These are phyloP conservation scores for Pulicaria dysenterica DNA, from an alignment of 129 eudicot species.

Conservation along the genomic window DNA sequence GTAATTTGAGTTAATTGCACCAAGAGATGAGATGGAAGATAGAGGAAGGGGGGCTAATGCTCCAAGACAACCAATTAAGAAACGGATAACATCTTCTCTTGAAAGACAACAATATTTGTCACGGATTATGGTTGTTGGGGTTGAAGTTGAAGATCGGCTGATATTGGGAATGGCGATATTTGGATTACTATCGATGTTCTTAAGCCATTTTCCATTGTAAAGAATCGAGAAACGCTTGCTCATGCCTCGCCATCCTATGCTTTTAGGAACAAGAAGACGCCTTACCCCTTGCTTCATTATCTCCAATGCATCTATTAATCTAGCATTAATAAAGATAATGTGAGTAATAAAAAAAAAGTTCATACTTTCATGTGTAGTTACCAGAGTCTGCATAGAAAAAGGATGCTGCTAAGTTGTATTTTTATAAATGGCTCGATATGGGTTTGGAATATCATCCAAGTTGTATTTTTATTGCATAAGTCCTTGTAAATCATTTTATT, in stretches of 20 bases:
- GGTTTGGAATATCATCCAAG: not conserved
- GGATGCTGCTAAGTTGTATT: too few species aligned
- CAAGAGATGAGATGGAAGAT: slow-evolving; percentile 75
- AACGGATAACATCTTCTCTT: slow-evolving; percentile 85
- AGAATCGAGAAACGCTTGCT: slow-evolving; percentile 90
- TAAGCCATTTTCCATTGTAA: slow-evolving; percentile 90
- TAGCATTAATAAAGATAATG: slow-evolving; percentile 23
- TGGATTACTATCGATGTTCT: slow-evolving; percentile 52
- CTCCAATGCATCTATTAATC: slow-evolving; percentile 96
- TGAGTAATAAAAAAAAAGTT: not conserved
- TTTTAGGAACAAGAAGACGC: slow-evolving; percentile 88
- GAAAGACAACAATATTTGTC: slow-evolving; percentile 87
- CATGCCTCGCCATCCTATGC: slow-evolving; percentile 82
- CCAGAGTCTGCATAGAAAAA: not conserved
- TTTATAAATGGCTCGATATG: too few species aligned
- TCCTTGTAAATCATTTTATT: not conserved
- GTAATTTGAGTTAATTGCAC: slow-evolving; percentile 69
- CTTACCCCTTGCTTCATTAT: slow-evolving; percentile 94
- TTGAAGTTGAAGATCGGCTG: slow-evolving; percentile 60
- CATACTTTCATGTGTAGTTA: not conserved
- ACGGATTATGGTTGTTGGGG: slow-evolving; percentile 39
- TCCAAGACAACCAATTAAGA: slow-evolving; percentile 89
- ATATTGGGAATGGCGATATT: slow-evolving; percentile 31
- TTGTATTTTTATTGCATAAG: not conserved
- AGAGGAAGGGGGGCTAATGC: slow-evolving; percentile 94